Base-by-base conservation (phyloP, 441 rosid species). In the Populus hybrid region DNA sequence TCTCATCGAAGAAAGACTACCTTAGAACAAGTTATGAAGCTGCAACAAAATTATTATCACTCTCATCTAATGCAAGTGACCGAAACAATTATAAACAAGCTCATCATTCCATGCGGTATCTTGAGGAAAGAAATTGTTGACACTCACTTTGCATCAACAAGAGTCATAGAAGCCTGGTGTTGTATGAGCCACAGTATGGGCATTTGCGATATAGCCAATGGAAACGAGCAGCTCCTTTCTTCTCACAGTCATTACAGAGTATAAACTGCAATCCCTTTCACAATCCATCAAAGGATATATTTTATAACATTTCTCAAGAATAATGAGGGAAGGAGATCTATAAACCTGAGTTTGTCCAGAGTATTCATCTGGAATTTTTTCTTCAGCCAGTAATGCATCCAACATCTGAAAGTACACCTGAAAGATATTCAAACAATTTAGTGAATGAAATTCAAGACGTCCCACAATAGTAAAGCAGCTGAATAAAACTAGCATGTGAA, bases 161-260 rank as follows among this genome's bases (percentile, higher is more conserved):
- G 71, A 71, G 18, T 86, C 84, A 90, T 40, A 89, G 75, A 76
- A 89, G 86, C 82, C 95, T 87, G 10, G 94, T 91, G 77, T 94
- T 93, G 81, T 91, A 95, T 2, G 97, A 95, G 79, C 94, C 92
- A 68, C 97, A 92, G 24, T 67, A 72, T 12, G 83, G 42, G 84
- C 99, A 95, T 82, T 95, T 92, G 90, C 88, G 97, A 82, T 93
- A 84, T 35, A 84, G 87, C 98, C 98, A 92, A 45, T 90, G 98
- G 84, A 89, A 93, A 64, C 89, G 82, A 79, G 94, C 87, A 74
- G 69, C 59, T 71, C 97, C 97, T 76, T 85, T 92, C 83, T 86
- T 91, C 86, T 92, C 93, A 71, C 99, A 95, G 56, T 92, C 99
- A 77, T 95, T 90, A 82, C 99, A 94, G 18, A 91, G 80, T 74